A percentile compares a stretch with the other conserved stretches of the same genome.
These are phyloP conservation scores for Podosphaera aphanis DNA, from an alignment of 2,329 filamentous ascomycete species.

Conservation along the genomic window DNA sequence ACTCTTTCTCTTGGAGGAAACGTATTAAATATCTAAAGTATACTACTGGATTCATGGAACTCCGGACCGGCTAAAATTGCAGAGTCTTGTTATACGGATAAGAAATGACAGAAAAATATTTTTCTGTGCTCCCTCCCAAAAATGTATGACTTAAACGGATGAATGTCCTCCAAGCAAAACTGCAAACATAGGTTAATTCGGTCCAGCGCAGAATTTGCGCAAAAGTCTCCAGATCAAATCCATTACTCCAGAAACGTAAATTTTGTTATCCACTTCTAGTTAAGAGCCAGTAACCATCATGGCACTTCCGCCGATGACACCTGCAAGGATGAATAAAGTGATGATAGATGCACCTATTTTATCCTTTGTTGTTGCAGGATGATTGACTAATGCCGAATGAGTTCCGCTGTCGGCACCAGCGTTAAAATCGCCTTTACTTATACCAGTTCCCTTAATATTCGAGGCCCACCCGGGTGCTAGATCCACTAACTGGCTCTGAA, in stretches of 20 bases:
- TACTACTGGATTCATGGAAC: too few relatives aligned
- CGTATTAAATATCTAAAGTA: neutral
- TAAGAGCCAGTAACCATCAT: neutral
- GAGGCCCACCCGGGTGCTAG: conserved; percentile 22
- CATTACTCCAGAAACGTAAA: neutral
- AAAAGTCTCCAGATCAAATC: neutral
- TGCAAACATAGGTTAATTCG: neutral
- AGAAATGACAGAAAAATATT: neutral
- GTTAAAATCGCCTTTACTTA: conserved; percentile 20
- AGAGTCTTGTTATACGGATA: neutral
- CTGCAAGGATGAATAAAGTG: conserved; percentile 29
- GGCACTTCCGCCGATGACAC: conserved; percentile 20
- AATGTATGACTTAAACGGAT: neutral
- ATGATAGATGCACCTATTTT: conserved; percentile 44
- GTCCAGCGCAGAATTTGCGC: neutral
- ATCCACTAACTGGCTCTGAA: conserved; percentile 31
- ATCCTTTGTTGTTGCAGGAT: conserved; percentile 26
- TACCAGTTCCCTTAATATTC: conserved; percentile 29
- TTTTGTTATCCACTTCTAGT: neutral
- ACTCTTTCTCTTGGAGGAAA: too few relatives aligned
- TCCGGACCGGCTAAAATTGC: neutral
- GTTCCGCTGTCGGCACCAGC: conserved; percentile 1
- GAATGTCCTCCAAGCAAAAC: neutral
- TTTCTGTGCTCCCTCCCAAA: neutral
- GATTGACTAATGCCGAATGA: neutral